Percentiles rank a stretch among this genome's conserved stretches.
These are phyloP conservation scores for Mycena filopes DNA, from an alignment of 768 basidiomycete genomes.

Conservation along the genomic window DNA sequence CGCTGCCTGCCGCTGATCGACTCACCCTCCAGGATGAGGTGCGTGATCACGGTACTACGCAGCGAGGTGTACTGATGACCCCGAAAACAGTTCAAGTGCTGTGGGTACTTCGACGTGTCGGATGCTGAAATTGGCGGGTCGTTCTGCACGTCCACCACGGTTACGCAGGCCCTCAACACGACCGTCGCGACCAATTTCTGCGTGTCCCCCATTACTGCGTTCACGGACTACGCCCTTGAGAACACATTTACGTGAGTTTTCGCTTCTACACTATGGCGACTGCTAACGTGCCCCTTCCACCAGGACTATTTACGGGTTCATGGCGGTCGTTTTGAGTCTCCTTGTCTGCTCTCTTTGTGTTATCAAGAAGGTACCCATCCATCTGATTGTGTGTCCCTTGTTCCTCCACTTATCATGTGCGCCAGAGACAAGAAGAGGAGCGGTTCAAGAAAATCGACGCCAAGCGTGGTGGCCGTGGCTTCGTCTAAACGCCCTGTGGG, in stretches of 20 bases:
- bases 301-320: constrained; percentile 75
- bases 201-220: constrained; percentile 72
- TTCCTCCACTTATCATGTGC: background rate
- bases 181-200: constrained; percentile 67
- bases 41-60: constrained; percentile 31
- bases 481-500: constrained; percentile 64
- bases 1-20: constrained; percentile 56
- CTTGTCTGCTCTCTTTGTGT: constrained; percentile 87
- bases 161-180: constrained; percentile 36
- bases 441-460: constrained; percentile 91
- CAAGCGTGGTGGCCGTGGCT: constrained; percentile 88
- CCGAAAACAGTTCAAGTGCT: constrained; percentile 78
- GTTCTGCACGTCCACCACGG: constrained; percentile 55
- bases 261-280: background rate
- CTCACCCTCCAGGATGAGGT: constrained; percentile 81
- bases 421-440: constrained; percentile 79
- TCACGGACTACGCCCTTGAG: constrained; percentile 80
- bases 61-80: constrained; percentile 1
- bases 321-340: constrained; percentile 79
- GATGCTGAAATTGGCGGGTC: constrained; percentile 68
- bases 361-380: constrained; percentile 71
- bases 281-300: background rate
- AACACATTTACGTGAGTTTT: constrained; percentile 82
- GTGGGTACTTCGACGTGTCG: constrained; percentile 83
- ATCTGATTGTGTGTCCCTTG: background rate